Base-by-base conservation (phyloP, 1,139 yeast genomes). In the Eremothecium cymbalariae region DNA sequence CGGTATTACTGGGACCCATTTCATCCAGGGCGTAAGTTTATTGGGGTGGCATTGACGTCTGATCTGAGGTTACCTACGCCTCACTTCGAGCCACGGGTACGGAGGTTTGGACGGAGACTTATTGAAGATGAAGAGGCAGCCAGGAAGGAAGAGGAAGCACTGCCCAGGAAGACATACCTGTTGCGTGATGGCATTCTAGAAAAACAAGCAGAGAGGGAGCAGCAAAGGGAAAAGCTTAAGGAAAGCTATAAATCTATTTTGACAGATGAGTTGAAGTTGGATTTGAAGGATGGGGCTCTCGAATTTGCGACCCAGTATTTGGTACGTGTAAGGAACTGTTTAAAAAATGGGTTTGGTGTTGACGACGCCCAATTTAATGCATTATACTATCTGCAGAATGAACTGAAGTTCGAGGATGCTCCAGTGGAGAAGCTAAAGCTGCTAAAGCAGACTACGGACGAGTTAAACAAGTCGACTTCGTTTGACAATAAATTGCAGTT, bases 1-100 rank as follows among this genome's bases (percentile, higher is more conserved):
- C 73, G 94, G 46, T 90, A 75, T 62, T 90, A 90, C 59, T 66
- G 77, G 45, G 96, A 90, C 63, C 98, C 98, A n/a, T 88, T 88
- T 68, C 98, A 90, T 55, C 96, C 97, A 28, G 74, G 77, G 55
- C 75, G 97, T 59, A 81, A 80, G 57, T 83, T 83, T 53, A 85
- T 86, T 38, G 98, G 98, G 26, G 77, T 90, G 34, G 88, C 94
- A 2, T 68, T 90, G 40, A 66, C 66, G 31, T 69, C 70, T 44
- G 80, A 77, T 4, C 63, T 73, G 28, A 63, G 67, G 39, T 69
- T 90, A 31, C 98, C 98, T 23, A 76, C 85, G 8, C 84, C 93
- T 7, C 97, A 90, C 57, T 88, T 88, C 59, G 79, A 70, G 18
- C 96, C 97, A 32, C 71, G 90, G 33, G 67, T 74, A 18, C 75